A percentile compares a stretch with the other conserved stretches of the same genome.
Evolutionary conservation across 2,329 filamentous ascomycete genomes (phyloP).

Genomic region (Apiospora aurea): DNA sequence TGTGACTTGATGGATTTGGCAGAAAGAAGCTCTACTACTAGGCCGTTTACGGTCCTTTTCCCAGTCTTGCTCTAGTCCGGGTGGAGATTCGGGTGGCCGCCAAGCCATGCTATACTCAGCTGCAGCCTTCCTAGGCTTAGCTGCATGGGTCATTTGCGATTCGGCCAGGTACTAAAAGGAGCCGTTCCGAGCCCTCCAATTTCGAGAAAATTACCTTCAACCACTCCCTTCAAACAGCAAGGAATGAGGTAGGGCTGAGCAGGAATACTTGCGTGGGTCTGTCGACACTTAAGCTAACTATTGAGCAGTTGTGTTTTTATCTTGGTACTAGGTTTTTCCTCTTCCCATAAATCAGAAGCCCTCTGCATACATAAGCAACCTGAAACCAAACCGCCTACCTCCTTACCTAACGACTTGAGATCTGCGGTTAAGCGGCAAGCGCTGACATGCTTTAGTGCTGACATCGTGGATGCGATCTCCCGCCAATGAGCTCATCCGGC

Average conservation of each 20-base stretch:
- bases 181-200: not conserved
- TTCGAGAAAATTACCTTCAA: not conserved
- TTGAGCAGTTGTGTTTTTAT: too few relatives aligned
- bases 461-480: not conserved
- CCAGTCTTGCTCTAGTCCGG: not conserved
- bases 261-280: not conserved
- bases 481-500: not conserved
- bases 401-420: not conserved
- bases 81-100: not conserved
- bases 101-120: not conserved
- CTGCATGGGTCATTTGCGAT: not conserved
- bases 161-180: not conserved
- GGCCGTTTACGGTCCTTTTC: not conserved
- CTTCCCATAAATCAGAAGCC: not conserved
- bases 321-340: too few relatives aligned
- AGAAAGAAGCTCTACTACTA: not conserved
- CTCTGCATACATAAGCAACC: not conserved
- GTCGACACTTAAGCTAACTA: too few relatives aligned
- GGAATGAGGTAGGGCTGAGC: not conserved
- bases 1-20: not conserved
- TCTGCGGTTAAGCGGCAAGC: not conserved
- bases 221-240: not conserved
- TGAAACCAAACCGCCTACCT: not conserved
- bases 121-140: not conserved
- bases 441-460: slow-evolving; percentile 9